Percentiles rank a stretch among this genome's conserved stretches.
These are phyloP conservation scores for Wickerhamomyces queroliae DNA, from an alignment of 805 yeast genomes.

Conservation along the genomic window DNA sequence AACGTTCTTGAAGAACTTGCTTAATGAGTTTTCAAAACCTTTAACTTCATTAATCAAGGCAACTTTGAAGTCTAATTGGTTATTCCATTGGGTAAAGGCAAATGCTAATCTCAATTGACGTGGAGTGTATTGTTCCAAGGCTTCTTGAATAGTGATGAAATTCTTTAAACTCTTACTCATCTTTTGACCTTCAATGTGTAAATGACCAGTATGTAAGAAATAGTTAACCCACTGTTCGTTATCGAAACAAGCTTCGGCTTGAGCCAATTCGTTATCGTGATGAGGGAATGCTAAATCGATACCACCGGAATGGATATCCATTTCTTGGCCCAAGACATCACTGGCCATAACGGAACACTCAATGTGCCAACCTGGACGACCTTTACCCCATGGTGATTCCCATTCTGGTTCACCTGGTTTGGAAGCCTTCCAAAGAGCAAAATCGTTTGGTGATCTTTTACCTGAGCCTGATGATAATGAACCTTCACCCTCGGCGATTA, in stretches of 20 bases:
- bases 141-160: constrained; percentile 91
- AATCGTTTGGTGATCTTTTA: constrained; percentile 75
- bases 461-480: constrained; percentile 54
- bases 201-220: constrained; percentile 94
- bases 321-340: constrained; percentile 71
- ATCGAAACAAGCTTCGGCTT: constrained; percentile 88
- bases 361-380: constrained; percentile 99
- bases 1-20: constrained; percentile 82
- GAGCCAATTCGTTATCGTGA: constrained; percentile 98
- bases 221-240: constrained; percentile 95
- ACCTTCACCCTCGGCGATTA: constrained; percentile 95
- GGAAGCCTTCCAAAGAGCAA: constrained; percentile 94
- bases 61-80: constrained; percentile 87
- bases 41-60: constrained; percentile 70
- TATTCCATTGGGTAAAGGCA: constrained; percentile 90
- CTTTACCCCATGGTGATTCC: constrained; percentile 95
- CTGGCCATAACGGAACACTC: constrained; percentile 99
- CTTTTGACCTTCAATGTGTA: constrained; percentile 97
- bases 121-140: constrained; percentile 60
- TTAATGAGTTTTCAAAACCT: constrained; percentile 65
- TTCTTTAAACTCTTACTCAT: constrained; percentile 95
- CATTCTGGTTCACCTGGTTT: constrained; percentile 97
- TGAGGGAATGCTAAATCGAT: constrained; percentile 97
- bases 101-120: constrained; percentile 89
- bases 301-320: constrained; percentile 97